Percentiles rank a stretch among this genome's conserved stretches.
These are phyloP conservation scores for Verticillium dahliae DNA, from an alignment of 2,329 filamentous ascomycete species.

Conservation along the genomic window DNA sequence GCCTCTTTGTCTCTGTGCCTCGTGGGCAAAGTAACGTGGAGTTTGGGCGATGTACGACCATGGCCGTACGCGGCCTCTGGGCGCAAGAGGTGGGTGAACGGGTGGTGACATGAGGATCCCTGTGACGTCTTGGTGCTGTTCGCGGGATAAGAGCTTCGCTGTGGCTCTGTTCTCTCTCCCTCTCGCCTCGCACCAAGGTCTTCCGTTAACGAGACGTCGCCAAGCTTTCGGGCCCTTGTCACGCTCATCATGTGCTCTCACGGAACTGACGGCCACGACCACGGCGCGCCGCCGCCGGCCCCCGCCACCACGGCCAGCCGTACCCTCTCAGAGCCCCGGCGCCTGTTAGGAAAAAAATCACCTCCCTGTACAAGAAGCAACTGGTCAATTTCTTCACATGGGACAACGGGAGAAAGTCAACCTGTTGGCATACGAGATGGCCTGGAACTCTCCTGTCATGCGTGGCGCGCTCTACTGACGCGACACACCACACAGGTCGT, in stretches of 20 bases:
- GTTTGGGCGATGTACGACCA: background rate
- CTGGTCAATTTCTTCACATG: constrained; percentile 13
- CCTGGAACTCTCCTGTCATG: background rate
- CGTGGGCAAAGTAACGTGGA: background rate
- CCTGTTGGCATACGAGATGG: constrained; percentile 8
- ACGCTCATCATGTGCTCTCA: constrained; percentile 3
- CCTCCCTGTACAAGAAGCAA: constrained; percentile 11
- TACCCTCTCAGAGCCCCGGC: constrained; percentile 6
- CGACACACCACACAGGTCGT: constrained; percentile 2
- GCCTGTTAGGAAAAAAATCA: constrained; percentile 7
- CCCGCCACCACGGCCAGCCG: constrained; percentile 5
- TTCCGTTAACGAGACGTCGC: background rate
- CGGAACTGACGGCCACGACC: background rate
- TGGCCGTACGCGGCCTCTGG: background rate
- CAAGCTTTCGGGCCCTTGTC: background rate
- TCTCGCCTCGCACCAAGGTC: too few relatives aligned
- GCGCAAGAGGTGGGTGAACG: background rate
- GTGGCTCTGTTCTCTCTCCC: background rate
- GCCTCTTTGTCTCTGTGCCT: background rate
- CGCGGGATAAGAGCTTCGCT: background rate
- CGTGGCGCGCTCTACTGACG: background rate
- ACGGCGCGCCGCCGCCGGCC: background rate
- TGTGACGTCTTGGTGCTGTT: background rate
- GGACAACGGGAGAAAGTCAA: constrained; percentile 16
- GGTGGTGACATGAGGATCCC: background rate